Percentiles rank a stretch among this genome's conserved stretches.
Conservation (phyloP, 345 rosid genomes). For the Euphorbia tirucalli region DNA sequence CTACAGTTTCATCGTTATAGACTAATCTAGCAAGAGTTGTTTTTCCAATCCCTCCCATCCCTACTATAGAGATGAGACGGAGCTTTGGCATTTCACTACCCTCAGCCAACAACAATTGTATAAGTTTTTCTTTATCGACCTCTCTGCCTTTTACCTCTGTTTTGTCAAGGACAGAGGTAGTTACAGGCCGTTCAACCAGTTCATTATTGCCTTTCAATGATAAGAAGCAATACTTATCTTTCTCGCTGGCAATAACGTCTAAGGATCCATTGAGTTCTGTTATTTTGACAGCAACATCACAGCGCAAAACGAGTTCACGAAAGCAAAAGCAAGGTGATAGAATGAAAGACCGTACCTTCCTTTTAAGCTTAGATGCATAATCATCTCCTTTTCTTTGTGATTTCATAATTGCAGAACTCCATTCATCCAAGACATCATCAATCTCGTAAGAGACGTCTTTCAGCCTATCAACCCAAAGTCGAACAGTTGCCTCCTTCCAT, state of each 20-base stretch:
- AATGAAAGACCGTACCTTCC: constrained; percentile 7
- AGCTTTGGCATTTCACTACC: neutral
- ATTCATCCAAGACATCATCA: constrained; percentile 11
- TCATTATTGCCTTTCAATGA: accelerated
- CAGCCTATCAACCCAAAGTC: neutral
- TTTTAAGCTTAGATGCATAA: no score
- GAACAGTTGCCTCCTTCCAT: neutral
- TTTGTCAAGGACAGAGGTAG: neutral
- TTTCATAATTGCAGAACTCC: neutral
- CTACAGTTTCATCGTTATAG: neutral
- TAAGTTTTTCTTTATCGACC: neutral
- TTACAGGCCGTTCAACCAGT: neutral
- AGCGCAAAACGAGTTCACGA: neutral
- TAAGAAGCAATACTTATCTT: neutral
- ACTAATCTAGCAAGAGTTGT: constrained; percentile 7
- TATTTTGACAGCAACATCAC: neutral
- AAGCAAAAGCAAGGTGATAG: neutral
- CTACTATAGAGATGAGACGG: neutral
- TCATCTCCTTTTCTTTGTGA: neutral
- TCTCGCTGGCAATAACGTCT: neutral
- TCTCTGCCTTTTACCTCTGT: neutral
- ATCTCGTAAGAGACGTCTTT: constrained; percentile 3
- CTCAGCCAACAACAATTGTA: neutral
- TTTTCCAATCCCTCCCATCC: constrained; percentile 11
- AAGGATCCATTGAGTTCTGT: neutral